Conservation (phyloP, 768 basidiomycete genomes). For the Podaxis sp. region DNA sequence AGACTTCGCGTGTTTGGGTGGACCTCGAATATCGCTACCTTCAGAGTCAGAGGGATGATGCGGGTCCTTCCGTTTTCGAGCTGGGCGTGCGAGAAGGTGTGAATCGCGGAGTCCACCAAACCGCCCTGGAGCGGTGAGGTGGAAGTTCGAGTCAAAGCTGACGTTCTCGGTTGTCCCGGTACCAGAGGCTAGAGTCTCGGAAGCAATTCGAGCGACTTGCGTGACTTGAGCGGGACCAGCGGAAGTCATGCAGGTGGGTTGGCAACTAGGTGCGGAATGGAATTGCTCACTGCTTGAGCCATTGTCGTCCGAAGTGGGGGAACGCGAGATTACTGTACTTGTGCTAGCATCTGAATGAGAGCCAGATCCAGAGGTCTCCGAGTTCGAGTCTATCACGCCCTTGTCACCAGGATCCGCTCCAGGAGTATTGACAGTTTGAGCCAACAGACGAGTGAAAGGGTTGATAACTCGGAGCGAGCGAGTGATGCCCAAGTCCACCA, state of each 20-base stretch:
- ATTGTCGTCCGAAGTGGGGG: not conserved
- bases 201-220: not conserved
- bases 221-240: not conserved
- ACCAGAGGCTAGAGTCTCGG: not conserved
- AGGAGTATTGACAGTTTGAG: conserved; percentile 25
- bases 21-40: conserved; percentile 44
- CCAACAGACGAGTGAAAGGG: conserved; percentile 35
- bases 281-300: not conserved
- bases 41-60: conserved; percentile 10
- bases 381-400: conserved; percentile 14
- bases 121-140: not conserved
- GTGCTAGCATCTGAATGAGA: conserved; percentile 4
- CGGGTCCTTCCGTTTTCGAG: conserved; percentile 14
- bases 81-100: conserved; percentile 9
- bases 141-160: conserved; percentile 14
- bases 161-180: conserved; percentile 9
- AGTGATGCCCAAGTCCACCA: conserved; percentile 11
- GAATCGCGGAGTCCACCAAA: conserved; percentile 3
- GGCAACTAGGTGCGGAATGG: not conserved
- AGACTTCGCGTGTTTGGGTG: conserved; percentile 46
- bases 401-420: not conserved
- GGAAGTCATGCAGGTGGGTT: not conserved
- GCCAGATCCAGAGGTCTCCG: conserved; percentile 14
- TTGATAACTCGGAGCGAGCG: conserved; percentile 19
- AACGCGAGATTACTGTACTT: not conserved